Percentiles rank a stretch among this genome's conserved stretches.
Evolutionary conservation across 306 rosid species (phyloP).

Genomic region (Quercus cerris): DNA sequence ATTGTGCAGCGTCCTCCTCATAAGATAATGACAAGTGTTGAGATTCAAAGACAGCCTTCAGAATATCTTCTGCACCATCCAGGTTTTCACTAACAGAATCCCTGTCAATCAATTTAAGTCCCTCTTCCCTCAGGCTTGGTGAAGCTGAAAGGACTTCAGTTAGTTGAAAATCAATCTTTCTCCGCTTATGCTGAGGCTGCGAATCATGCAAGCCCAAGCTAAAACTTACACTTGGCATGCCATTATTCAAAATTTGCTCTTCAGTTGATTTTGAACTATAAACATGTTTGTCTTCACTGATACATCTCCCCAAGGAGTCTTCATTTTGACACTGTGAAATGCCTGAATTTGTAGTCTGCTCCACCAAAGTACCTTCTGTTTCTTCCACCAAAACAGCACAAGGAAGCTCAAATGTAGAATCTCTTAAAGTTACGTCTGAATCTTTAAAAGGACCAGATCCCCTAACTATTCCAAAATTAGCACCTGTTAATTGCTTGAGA

Average conservation of each 20-base stretch:
- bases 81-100: slow-evolving; percentile 20
- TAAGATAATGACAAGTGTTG: slow-evolving; percentile 30
- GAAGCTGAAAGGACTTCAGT: slow-evolving; percentile 28
- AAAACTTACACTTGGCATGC: slow-evolving; percentile 12
- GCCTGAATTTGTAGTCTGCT: slow-evolving; percentile 16
- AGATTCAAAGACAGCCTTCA: slow-evolving; percentile 26
- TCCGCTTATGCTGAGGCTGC: slow-evolving; percentile 46
- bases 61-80: slow-evolving; percentile 34
- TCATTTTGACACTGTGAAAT: slow-evolving; percentile 25
- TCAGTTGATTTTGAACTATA: slow-evolving; percentile 26
- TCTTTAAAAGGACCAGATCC: slow-evolving; percentile 23
- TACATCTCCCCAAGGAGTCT: slow-evolving; percentile 26
- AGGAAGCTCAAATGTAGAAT: slow-evolving; percentile 30
- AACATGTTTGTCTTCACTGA: slow-evolving; percentile 18
- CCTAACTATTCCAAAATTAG: slow-evolving; percentile 25
- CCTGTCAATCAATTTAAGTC: slow-evolving; percentile 21
- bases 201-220: slow-evolving; percentile 38
- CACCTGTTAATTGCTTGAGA: slow-evolving; percentile 21
- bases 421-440: slow-evolving; percentile 23
- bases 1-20: slow-evolving; percentile 24
- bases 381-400: slow-evolving; percentile 33
- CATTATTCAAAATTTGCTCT: slow-evolving; percentile 23
- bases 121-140: slow-evolving; percentile 30
- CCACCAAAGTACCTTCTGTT: slow-evolving; percentile 19
- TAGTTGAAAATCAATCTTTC: slow-evolving; percentile 36